A percentile compares a stretch with the other conserved stretches of the same genome.
Conservation (phyloP, 2,329 filamentous ascomycete species). For the Talaromyces amestolkiae region DNA sequence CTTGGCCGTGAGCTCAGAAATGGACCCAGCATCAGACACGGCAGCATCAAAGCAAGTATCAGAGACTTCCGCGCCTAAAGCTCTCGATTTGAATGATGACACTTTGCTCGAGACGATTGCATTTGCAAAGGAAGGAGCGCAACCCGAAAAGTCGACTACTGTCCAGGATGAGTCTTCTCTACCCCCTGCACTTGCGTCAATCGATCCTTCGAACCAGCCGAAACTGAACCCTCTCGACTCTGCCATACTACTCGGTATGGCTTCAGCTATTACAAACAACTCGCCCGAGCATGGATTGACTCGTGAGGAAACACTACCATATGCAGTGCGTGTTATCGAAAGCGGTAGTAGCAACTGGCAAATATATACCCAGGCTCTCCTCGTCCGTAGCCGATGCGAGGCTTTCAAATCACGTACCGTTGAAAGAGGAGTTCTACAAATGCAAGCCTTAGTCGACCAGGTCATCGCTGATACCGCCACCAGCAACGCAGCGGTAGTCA, state of each 20-base stretch:
- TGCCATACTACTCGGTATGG: constrained; percentile 73
- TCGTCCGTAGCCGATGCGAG: constrained; percentile 88
- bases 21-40: constrained; percentile 23
- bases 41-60: constrained; percentile 24
- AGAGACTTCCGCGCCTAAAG: constrained; percentile 56
- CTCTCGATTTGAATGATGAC: constrained; percentile 82
- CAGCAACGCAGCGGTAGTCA: constrained; percentile 31
- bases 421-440: constrained; percentile 83
- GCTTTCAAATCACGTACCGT: constrained; percentile 81
- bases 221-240: constrained; percentile 80
- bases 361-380: constrained; percentile 87
- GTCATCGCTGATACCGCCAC: constrained; percentile 78
- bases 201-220: constrained; percentile 79
- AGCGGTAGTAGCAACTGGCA: constrained; percentile 97
- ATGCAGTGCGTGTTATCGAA: constrained; percentile 79
- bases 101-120: constrained; percentile 84
- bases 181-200: constrained; percentile 58
- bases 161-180: constrained; percentile 51
- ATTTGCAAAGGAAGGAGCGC: constrained; percentile 60
- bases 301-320: constrained; percentile 89
- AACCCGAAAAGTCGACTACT: constrained; percentile 36
- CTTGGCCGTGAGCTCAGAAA: constrained; percentile 69
- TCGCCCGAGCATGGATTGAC: constrained; percentile 81
- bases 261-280: constrained; percentile 87
- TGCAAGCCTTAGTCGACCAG: constrained; percentile 94